Evolutionary conservation across 306 rosid genomes (phyloP).

Genomic region (Fragaria nilgerrensis): DNA sequence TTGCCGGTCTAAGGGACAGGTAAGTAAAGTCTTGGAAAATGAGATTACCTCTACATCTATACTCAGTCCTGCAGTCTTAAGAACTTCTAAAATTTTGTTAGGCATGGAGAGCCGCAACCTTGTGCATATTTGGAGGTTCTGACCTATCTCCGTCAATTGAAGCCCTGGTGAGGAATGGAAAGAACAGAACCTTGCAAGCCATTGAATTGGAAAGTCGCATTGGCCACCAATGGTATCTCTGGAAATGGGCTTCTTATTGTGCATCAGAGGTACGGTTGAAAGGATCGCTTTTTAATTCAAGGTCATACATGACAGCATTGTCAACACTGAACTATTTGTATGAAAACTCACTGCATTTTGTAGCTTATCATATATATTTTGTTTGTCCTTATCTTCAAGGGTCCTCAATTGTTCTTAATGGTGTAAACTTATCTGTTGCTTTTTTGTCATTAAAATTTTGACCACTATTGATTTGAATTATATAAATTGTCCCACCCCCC

Average conservation of each 20-base stretch:
- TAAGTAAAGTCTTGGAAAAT: slow-evolving; percentile 31
- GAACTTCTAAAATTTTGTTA: slow-evolving; percentile 35
- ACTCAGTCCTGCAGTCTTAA: slow-evolving; percentile 29
- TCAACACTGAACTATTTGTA: slow-evolving; percentile 19
- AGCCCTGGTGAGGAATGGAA: slow-evolving; percentile 74
- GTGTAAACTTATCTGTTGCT: background rate
- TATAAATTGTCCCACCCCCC: background rate
- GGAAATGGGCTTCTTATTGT: slow-evolving; percentile 99
- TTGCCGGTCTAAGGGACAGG: slow-evolving; percentile 98
- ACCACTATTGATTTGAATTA: slow-evolving; percentile 9
- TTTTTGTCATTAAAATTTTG: background rate
- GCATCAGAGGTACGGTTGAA: slow-evolving; percentile 80
- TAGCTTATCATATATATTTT: background rate
- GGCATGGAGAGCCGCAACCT: slow-evolving; percentile 98
- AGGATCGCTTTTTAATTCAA: background rate
- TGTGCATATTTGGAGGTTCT: slow-evolving; percentile 83
- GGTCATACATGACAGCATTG: slow-evolving; percentile 11
- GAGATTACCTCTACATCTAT: slow-evolving; percentile 16
- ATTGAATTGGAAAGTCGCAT: slow-evolving; percentile 93
- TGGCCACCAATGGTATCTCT: slow-evolving; percentile 92
- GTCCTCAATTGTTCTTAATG: slow-evolving; percentile 8
- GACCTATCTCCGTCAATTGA: slow-evolving; percentile 79
- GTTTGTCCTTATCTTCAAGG: background rate
- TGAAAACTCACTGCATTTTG: slow-evolving; percentile 13
- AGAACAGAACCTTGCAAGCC: slow-evolving; percentile 86